These are phyloP conservation scores for Termitomyces sp. DNA, from an alignment of 768 basidiomycete species.

Conservation along the genomic window DNA sequence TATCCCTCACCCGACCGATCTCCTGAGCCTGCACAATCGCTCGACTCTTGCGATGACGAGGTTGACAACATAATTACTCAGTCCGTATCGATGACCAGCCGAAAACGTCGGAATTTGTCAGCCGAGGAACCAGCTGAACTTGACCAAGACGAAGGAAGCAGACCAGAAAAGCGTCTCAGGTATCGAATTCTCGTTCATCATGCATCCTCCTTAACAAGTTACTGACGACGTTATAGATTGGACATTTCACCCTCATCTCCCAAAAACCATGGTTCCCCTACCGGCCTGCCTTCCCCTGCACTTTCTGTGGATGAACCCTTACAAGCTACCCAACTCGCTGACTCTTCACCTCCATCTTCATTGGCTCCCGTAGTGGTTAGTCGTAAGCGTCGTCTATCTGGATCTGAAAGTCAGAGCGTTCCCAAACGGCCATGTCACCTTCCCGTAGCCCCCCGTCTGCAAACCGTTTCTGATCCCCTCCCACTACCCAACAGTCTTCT, in stretches of 20 bases:
- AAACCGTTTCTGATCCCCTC: slow-evolving; percentile 30
- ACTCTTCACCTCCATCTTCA: background rate
- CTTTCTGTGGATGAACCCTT: slow-evolving; percentile 6
- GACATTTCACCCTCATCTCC: background rate
- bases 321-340: background rate
- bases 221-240: background rate
- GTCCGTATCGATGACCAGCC: background rate
- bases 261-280: background rate
- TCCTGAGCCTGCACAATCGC: slow-evolving; percentile 1
- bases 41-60: background rate
- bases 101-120: slow-evolving; percentile 17
- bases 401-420: slow-evolving; percentile 19
- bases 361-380: slow-evolving; percentile 10
- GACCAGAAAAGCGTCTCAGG: slow-evolving; percentile 19
- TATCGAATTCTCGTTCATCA: slow-evolving; percentile 2
- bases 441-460: slow-evolving; percentile 17
- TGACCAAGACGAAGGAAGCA: background rate
- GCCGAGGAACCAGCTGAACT: background rate
- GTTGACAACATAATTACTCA: background rate
- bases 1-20: slow-evolving; percentile 23
- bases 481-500: slow-evolving; percentile 16
- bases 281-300: slow-evolving; percentile 16
- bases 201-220: too few species aligned
- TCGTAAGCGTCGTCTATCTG: slow-evolving; percentile 39
- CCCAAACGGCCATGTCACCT: slow-evolving; percentile 29